Conservation (phyloP, 2,329 filamentous ascomycete species). For the Geoglossum cookeanum region DNA sequence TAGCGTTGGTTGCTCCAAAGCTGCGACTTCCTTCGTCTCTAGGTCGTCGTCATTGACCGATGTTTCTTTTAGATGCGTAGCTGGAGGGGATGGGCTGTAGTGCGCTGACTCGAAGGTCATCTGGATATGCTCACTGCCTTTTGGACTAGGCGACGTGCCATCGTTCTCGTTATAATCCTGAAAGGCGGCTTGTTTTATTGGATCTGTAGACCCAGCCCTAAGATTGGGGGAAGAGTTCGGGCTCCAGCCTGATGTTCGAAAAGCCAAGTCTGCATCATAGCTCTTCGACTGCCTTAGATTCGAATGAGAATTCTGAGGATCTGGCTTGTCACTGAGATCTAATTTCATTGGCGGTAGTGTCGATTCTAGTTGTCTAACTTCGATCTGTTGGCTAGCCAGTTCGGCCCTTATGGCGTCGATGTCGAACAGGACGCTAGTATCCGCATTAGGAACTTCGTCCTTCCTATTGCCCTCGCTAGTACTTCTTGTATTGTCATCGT, state of each 20-base stretch:
- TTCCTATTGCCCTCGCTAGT: constrained; percentile 13
- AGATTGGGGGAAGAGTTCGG: constrained; percentile 6
- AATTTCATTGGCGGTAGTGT: constrained; percentile 84
- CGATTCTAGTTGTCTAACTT: constrained; percentile 66
- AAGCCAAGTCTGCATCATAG: constrained; percentile 19
- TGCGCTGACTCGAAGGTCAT: constrained; percentile 57
- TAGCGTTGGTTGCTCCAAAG: constrained; percentile 9
- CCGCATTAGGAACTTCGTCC: constrained; percentile 21
- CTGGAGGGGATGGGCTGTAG: constrained; percentile 18
- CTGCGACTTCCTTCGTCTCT: not conserved
- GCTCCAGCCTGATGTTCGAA: constrained; percentile 3
- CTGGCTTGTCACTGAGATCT: constrained; percentile 25
- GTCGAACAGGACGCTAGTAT: constrained; percentile 60
- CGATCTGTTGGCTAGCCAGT: constrained; percentile 50
- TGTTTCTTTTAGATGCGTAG: constrained; percentile 6
- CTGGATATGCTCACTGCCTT: constrained; percentile 17
- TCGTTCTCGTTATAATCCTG: not conserved
- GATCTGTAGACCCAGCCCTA: constrained; percentile 5
- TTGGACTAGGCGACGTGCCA: not conserved
- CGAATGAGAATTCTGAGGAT: not conserved
- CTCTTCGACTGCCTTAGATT: constrained; percentile 29
- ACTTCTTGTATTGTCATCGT: constrained; percentile 46
- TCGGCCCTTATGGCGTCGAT: constrained; percentile 84
- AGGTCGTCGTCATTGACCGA: constrained; percentile 8
- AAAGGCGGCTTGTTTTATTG: not conserved